Conservation (phyloP, 2,329 filamentous ascomycete genomes). For the Ophiostoma piceae region DNA sequence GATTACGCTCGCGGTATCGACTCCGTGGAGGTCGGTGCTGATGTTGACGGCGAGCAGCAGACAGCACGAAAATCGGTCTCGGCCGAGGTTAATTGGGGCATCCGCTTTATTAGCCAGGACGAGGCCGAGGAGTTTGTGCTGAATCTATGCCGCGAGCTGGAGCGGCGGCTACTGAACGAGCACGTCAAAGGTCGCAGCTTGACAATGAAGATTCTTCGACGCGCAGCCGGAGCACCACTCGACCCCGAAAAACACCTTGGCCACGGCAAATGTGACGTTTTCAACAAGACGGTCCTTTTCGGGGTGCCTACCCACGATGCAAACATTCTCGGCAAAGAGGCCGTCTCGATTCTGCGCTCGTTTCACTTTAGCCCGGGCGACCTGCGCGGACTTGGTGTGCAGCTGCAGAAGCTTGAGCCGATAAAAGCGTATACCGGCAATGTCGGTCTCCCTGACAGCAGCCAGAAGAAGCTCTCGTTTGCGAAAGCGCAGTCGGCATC, state of each 20-base stretch:
- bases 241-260: constrained; percentile 91
- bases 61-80: constrained; percentile 88
- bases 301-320: constrained; percentile 77
- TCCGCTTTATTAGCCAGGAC: constrained; percentile 84
- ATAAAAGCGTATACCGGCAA: constrained; percentile 48
- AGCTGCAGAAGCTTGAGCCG: constrained; percentile 87
- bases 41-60: constrained; percentile 71
- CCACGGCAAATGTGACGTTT: constrained; percentile 89
- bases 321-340: constrained; percentile 70
- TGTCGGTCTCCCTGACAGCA: constrained; percentile 57
- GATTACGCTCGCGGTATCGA: constrained; percentile 90
- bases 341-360: constrained; percentile 73
- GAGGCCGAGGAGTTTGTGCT: constrained; percentile 90
- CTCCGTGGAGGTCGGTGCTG: constrained; percentile 72
- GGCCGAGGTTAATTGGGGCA: constrained; percentile 96
- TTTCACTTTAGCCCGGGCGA: constrained; percentile 86
- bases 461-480: constrained; percentile 75
- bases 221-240: constrained; percentile 77
- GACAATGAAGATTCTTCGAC: constrained; percentile 91
- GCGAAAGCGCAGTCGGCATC: constrained; percentile 34
- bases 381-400: constrained; percentile 83
- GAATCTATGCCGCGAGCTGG: constrained; percentile 78
- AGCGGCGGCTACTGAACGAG: constrained; percentile 74
- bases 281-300: constrained; percentile 80
- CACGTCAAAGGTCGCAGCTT: constrained; percentile 81